Evolutionary conservation across 139 green algal genomes (phyloP).

Genomic region (Astrephomene gubernaculifera): DNA sequence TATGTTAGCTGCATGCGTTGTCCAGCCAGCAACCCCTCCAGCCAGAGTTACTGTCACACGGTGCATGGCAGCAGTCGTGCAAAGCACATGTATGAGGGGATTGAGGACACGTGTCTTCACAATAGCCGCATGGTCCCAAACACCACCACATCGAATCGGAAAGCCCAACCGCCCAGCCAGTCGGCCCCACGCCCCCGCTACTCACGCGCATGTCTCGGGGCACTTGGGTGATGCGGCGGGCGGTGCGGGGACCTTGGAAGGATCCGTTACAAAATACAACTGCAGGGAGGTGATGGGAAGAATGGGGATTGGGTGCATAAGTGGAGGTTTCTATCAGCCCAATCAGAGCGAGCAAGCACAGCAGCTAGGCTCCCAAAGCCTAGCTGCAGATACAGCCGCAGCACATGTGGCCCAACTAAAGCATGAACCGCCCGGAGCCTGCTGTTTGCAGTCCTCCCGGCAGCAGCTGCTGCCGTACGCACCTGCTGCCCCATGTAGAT

Average conservation of each 20-base stretch:
- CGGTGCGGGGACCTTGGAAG: background rate
- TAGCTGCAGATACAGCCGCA: background rate
- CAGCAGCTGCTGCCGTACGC: background rate
- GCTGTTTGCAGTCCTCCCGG: too few relatives aligned
- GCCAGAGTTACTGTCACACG: too few relatives aligned
- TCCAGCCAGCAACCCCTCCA: background rate
- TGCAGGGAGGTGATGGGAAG: background rate
- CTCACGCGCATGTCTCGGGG: constrained; percentile 34
- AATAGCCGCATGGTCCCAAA: background rate
- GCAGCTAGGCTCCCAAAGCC: background rate
- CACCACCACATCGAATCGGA: too few relatives aligned
- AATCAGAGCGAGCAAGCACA: background rate
- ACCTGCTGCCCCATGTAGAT: constrained; percentile 71
- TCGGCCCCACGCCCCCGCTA: too few relatives aligned
- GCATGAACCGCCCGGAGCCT: too few relatives aligned
- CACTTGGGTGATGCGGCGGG: constrained; percentile 39
- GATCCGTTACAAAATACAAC: constrained; percentile 46
- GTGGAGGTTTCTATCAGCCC: background rate
- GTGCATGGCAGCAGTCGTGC: background rate
- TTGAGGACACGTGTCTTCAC: background rate
- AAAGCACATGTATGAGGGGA: background rate
- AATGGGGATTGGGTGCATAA: background rate
- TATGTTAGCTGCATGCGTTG: background rate
- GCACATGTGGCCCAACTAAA: too few relatives aligned
- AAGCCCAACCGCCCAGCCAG: too few relatives aligned